Evolutionary conservation across 2,329 filamentous ascomycete species (phyloP).

Genomic region (Penicillium paneum): DNA sequence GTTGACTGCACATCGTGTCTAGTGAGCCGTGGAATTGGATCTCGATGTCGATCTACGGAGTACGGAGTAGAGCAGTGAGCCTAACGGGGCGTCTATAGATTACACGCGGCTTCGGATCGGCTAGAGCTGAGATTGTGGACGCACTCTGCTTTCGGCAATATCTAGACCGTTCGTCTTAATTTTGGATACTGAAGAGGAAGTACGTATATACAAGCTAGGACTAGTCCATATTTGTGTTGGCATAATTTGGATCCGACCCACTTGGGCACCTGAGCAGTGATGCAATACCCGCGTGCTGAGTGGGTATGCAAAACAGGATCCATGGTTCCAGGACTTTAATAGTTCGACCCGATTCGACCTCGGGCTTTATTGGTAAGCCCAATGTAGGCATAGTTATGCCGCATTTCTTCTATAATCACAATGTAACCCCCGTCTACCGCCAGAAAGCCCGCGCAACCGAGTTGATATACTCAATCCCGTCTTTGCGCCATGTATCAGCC

Average conservation of each 20-base stretch:
- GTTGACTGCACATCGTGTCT: background rate
- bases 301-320: background rate
- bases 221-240: background rate
- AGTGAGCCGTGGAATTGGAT: background rate
- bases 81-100: background rate
- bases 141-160: background rate
- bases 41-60: background rate
- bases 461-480: slow-evolving; percentile 33
- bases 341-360: background rate
- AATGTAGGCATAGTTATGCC: too few species aligned
- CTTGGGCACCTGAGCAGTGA: background rate
- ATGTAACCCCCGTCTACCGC: slow-evolving; percentile 13
- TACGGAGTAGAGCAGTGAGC: too few species aligned
- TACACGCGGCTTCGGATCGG: background rate
- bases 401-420: background rate
- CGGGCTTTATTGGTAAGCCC: too few species aligned
- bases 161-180: background rate
- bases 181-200: background rate
- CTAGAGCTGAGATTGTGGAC: background rate
- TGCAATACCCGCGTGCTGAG: background rate
- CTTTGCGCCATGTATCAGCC: slow-evolving; percentile 46
- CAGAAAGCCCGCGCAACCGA: slow-evolving; percentile 24
- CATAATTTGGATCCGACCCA: background rate
- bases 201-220: background rate
- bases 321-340: background rate